A percentile compares a stretch with the other conserved stretches of the same genome.
These are phyloP conservation scores for Neonectria coccinea DNA, from an alignment of 2,329 filamentous ascomycete genomes.

Conservation along the genomic window DNA sequence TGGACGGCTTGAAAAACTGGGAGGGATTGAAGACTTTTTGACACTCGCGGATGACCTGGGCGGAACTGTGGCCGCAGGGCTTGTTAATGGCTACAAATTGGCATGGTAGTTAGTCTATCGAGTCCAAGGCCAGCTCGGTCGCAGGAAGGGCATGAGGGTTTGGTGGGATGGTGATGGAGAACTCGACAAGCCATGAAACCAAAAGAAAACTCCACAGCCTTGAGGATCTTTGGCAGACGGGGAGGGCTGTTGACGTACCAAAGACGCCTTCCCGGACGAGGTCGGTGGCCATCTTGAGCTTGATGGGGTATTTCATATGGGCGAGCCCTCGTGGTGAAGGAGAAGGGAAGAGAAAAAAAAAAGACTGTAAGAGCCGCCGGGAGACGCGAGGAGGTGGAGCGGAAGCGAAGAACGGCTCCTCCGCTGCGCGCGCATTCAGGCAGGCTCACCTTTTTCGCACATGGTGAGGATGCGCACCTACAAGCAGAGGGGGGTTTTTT, in stretches of 20 bases:
- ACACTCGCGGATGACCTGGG: conserved; percentile 89
- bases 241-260: conserved; percentile 55
- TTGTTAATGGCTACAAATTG: conserved; percentile 84
- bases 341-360: conserved; percentile 22
- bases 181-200: background rate
- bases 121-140: conserved; percentile 4
- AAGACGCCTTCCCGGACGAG: conserved; percentile 68
- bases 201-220: background rate
- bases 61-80: conserved; percentile 86
- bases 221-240: conserved; percentile 1
- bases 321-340: conserved; percentile 30
- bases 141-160: background rate
- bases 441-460: background rate
- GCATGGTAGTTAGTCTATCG: conserved; percentile 12
- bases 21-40: conserved; percentile 88
- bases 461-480: background rate
- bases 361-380: conserved; percentile 18
- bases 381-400: conserved; percentile 25
- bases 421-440: conserved; percentile 9
- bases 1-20: conserved; percentile 79
- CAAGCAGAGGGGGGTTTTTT: background rate
- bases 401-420: conserved; percentile 16
- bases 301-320: conserved; percentile 49
- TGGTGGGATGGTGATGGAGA: background rate
- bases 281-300: conserved; percentile 65